These are phyloP conservation scores for Fusarium tjaetaba DNA, from an alignment of 2,329 filamentous ascomycete species.

Conservation along the genomic window DNA sequence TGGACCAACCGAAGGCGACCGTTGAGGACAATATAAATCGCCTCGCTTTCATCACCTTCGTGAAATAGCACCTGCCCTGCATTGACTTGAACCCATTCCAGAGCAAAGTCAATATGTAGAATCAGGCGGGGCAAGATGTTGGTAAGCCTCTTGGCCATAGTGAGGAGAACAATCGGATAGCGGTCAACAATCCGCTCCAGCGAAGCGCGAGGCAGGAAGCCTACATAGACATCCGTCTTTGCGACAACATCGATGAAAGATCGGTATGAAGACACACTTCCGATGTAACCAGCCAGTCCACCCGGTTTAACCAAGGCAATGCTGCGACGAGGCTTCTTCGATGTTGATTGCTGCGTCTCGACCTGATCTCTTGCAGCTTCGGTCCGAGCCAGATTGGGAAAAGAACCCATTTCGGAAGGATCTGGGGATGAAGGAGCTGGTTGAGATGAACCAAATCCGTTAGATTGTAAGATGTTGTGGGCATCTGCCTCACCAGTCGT, in stretches of 20 bases:
- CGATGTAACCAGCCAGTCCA: constrained; percentile 91
- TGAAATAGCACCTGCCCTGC: constrained; percentile 95
- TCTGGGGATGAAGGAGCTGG: constrained; percentile 31
- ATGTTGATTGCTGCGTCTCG: constrained; percentile 56
- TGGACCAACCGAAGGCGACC: constrained; percentile 87
- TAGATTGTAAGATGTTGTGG: constrained; percentile 48
- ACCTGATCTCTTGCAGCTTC: constrained; percentile 44
- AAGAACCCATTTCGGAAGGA: constrained; percentile 40
- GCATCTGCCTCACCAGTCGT: constrained; percentile 64
- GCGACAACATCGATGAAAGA: constrained; percentile 97
- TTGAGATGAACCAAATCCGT: constrained; percentile 38
- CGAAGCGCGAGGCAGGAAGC: constrained; percentile 85
- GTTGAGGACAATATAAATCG: constrained; percentile 97
- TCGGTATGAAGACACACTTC: constrained; percentile 91
- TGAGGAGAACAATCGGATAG: constrained; percentile 91
- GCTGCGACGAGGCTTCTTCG: constrained; percentile 67
- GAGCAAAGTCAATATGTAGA: constrained; percentile 95
- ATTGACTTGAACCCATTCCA: constrained; percentile 98
- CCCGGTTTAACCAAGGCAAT: constrained; percentile 94
- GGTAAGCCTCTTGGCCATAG: constrained; percentile 94
- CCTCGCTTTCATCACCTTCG: constrained; percentile 93
- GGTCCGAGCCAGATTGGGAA: constrained; percentile 42
- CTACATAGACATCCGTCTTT: constrained; percentile 98
- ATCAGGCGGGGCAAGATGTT: constrained; percentile 89
- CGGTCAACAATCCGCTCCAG: constrained; percentile 92